Base-by-base conservation (phyloP, 306 rosid genomes). In the Quercus ilex region DNA sequence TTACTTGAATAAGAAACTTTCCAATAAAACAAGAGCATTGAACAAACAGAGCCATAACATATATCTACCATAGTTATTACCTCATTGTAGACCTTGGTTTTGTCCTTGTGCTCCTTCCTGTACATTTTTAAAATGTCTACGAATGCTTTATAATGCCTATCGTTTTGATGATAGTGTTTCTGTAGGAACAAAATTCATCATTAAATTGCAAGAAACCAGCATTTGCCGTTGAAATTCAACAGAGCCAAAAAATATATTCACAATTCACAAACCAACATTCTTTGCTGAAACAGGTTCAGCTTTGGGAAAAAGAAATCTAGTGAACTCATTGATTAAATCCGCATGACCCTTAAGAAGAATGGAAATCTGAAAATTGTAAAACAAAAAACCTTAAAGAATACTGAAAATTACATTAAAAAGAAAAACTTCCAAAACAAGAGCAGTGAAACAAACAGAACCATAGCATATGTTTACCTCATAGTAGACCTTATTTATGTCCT, bases 81-180 rank as follows among this genome's bases (percentile, higher is more conserved):
- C 99, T 95, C 98, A 63, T 80, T 83, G 74, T 93, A 93, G 77
- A 93, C 99, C 80, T 93, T 97, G 20, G 77, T 85, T 38, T 93
- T 95, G 78, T 90, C 93, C 91, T 93, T 93, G 84, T 90, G 94
- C 89, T 95, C 99, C 88, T 95, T 95, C 78, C 97, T 91, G 74
- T 95, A 93, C 99, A 95, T 84, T 83, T 91, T 93, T 88, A 91
- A 86, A 86, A 95, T 91, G 87, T 95, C 99, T 77, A 93, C 86
- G 82, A 95, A 95, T 79, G 97, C 89, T 81, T 95, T 95, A 83
- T 95, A 93, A 69, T 81, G 96, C 65, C 91, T 93, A 59, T 93
- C 94, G 59, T 82, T 89, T 84, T 90, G 94, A 8, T 41, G 46
- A 78, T 91, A 95, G 26, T 97, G 94, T 81, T 85, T 91, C 99